These are phyloP conservation scores for Diaporthe sp. DNA, from an alignment of 2,329 filamentous ascomycete genomes.

Conservation along the genomic window DNA sequence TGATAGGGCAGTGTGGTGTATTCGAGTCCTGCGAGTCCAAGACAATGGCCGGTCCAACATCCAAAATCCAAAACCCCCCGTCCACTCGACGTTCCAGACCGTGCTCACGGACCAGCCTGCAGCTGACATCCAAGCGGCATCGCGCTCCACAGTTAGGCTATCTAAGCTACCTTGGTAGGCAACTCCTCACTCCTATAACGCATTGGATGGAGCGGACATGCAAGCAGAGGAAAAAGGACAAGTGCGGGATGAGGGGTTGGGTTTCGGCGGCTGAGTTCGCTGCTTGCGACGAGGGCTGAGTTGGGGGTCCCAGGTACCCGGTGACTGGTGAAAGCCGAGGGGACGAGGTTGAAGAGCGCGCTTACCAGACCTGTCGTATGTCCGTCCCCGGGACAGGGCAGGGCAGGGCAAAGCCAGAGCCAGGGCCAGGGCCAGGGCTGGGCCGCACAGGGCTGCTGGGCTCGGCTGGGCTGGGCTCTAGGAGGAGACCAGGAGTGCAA, in stretches of 20 bases:
- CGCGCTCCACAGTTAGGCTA: conserved; percentile 10
- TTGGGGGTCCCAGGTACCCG: background rate
- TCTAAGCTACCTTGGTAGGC: conserved; percentile 5
- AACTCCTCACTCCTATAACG: background rate
- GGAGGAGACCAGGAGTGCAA: background rate
- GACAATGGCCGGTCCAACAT: conserved; percentile 13
- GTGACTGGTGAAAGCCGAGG: background rate
- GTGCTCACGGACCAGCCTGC: conserved; percentile 19
- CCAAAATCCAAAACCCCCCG: background rate
- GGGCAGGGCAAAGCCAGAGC: background rate
- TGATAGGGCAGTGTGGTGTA: background rate
- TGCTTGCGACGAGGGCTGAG: background rate
- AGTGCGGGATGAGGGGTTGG: background rate
- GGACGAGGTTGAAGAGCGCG: conserved; percentile 16
- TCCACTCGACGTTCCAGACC: conserved; percentile 18
- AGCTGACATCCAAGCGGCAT: conserved; percentile 26
- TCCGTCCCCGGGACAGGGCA: background rate
- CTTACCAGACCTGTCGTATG: conserved; percentile 16
- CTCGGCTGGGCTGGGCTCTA: background rate
- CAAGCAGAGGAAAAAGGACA: background rate
- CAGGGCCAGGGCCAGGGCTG: background rate
- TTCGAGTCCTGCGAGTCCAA: conserved; percentile 27
- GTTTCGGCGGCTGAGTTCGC: conserved; percentile 7
- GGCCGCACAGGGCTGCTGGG: background rate
- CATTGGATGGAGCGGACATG: background rate